Base-by-base conservation (phyloP, 129 eudicot genomes). In the Flaveria ramosissima region DNA sequence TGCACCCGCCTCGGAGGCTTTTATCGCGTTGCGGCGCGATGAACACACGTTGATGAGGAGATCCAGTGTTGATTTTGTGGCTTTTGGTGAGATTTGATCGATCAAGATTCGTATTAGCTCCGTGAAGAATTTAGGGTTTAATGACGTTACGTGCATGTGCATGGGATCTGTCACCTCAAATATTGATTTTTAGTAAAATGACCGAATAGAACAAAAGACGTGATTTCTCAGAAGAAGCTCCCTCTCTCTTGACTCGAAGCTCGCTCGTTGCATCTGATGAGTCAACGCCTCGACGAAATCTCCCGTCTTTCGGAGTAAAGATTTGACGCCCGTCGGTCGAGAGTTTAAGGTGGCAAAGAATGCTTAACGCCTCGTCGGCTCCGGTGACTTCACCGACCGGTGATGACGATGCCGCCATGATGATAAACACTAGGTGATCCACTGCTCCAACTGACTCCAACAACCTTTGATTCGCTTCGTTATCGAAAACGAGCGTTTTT, bases 401-500 rank as follows among this genome's bases (percentile, higher is more conserved):
- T 12, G 42, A n/a, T 15, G 23, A 61, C 4, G 55, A 42, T 32
- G 55, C 3, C 17, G n/a, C 42, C 10, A 6, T 13, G 15, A 7
- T 23, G 0, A 69, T 68, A 0, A n/a, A 52, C n/a, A 68, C 73
- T 0, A 83, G 71, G 70, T 78, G 52, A 60, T 70, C 73, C 12
- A 30, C 68, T 10, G 71, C 84, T 4, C 78, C 80, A 14, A 75
- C 82, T 1, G 75, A 30, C 57, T 83, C 86, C 57, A 83, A 10
- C 52, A 20, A 23, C 36, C 81, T 74, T 32, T 79, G 74, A 11
- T 78, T 78, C 16, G 68, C 46, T 48, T 45, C 65, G 46, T 46
- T 83, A 50, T 73, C 73, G 0, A 79, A 32, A 20, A 61, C 77
- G 0, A 76, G 17, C 0, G 65, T 10, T 76, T 69, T 75, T 12